A percentile compares a stretch with the other conserved stretches of the same genome.
Evolutionary conservation across 768 basidiomycete genomes (phyloP).

Genomic region (Mycena metata): DNA sequence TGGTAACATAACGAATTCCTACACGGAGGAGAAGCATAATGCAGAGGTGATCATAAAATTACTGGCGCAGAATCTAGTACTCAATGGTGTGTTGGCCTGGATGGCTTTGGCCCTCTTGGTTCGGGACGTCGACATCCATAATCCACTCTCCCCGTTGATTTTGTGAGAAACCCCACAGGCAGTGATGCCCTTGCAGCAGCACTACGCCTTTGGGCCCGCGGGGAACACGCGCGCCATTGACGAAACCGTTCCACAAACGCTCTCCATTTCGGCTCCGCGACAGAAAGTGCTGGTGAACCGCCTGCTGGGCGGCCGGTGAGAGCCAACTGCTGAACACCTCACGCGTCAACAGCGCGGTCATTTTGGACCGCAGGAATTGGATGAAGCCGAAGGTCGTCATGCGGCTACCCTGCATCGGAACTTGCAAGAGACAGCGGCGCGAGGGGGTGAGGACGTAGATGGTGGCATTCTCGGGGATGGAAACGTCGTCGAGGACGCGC

Average conservation of each 20-base stretch:
- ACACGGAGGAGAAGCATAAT: too few species aligned
- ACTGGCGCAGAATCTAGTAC: too few species aligned
- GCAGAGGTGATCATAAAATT: too few species aligned
- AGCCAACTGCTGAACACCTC: conserved; percentile 10
- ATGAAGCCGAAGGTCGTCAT: conserved; percentile 12
- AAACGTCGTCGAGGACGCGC: neutral
- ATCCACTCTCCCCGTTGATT: conserved; percentile 13
- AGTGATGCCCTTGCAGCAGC: conserved; percentile 17
- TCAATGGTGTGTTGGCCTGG: neutral
- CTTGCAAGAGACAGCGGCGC: conserved; percentile 6
- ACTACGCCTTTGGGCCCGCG: conserved; percentile 22
- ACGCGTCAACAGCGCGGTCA: conserved; percentile 13
- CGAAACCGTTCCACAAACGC: conserved; percentile 21
- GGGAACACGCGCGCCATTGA: conserved; percentile 1
- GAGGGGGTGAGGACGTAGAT: conserved; percentile 19
- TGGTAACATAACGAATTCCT: too few species aligned
- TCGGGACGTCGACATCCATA: conserved; percentile 16
- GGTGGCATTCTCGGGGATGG: conserved; percentile 8
- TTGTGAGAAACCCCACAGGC: conserved; percentile 29
- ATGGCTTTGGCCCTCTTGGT: neutral
- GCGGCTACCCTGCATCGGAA: conserved; percentile 3
- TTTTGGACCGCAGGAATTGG: conserved; percentile 12
- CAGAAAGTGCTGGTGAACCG: conserved; percentile 22
- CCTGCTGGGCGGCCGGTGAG: neutral
- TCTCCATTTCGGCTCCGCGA: conserved; percentile 1